Base-by-base conservation (phyloP, 1,139 yeast genomes). In the Lodderomyces metapsilosis region DNA sequence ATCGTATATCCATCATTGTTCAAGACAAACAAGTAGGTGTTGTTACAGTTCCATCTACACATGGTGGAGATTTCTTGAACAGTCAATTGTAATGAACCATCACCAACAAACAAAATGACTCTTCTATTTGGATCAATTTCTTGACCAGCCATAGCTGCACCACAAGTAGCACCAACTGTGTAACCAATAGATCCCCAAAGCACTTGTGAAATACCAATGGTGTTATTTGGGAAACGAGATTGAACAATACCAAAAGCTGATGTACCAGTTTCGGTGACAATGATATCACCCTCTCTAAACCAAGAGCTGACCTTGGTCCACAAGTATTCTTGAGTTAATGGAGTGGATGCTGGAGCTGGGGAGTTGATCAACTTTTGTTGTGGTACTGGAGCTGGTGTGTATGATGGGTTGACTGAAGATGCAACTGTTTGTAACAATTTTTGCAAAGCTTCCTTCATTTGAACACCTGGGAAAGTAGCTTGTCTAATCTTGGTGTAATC, bases 171-270 rank as follows among this genome's bases (percentile, higher is more conserved):
- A 57, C 95, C 95, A 35, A 86, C 88, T 30, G 95, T 80, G 74
- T 74, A 88, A 58, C 95, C 96, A 64, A 88, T 87, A 36, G 95
- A 85, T 44, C 95, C 96, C 91, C 94, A 88, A 39, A 67, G 57
- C 2, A 64, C 68, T 47, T 68, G 73, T 4, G 70, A 64, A 36
- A 68, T 68, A 30, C 73, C 73, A 32, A 64, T 52, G 8, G 66
- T 56, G 44, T 63, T 56, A 37, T 58, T 57, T 3, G 73, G 73
- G 49, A 58, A 68, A 37, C 58, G 49, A 4, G 71, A 56, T 51
- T 67, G 73, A 24, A 67, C 57, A 11, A 68, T 67, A 41, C 73
- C 73, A 44, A 68, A 68, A 11, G 71, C 65, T 6, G 72, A 61
- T 10, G 73, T 68, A 39, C 73, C 73, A 16, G 73, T 66, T 48